Conservation (phyloP, 2,329 filamentous ascomycete species). For the Paecilomyces sp. region DNA sequence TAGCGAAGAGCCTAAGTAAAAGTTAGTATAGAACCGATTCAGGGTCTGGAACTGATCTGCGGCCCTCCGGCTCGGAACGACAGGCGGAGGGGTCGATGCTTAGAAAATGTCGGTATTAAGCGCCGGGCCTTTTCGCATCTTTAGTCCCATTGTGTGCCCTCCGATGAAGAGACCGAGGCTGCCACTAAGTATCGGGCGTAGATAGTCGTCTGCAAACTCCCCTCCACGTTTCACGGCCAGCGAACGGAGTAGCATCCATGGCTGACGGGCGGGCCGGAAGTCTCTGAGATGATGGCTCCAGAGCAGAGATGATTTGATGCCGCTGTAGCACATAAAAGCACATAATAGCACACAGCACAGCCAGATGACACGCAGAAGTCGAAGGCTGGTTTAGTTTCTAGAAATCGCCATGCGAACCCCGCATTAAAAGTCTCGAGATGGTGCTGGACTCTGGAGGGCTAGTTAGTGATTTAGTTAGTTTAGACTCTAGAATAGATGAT, state of each 20-base stretch:
- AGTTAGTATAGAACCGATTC: neutral
- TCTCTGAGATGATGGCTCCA: neutral
- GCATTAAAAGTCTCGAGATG: neutral
- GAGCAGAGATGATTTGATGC: neutral
- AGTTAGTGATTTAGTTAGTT: neutral
- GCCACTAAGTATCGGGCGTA: neutral
- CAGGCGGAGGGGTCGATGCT: neutral
- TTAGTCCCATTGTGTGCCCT: neutral
- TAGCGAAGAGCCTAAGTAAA: neutral
- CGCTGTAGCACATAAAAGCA: neutral
- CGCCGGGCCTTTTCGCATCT: neutral
- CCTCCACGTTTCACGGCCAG: neutral
- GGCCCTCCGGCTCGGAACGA: neutral
- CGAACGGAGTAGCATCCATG: neutral
- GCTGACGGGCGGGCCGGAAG: neutral
- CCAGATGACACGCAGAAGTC: neutral
- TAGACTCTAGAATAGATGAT: too few species aligned
- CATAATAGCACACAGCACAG: too few species aligned
- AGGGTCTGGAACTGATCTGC: neutral
- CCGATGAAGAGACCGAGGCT: neutral
- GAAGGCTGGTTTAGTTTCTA: neutral
- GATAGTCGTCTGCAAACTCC: neutral
- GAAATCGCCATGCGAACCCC: neutral
- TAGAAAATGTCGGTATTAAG: neutral
- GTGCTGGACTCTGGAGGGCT: neutral